Evolutionary conservation across 805 yeast species (phyloP).

Genomic region (Sugiyamaella qingdaonensis): DNA sequence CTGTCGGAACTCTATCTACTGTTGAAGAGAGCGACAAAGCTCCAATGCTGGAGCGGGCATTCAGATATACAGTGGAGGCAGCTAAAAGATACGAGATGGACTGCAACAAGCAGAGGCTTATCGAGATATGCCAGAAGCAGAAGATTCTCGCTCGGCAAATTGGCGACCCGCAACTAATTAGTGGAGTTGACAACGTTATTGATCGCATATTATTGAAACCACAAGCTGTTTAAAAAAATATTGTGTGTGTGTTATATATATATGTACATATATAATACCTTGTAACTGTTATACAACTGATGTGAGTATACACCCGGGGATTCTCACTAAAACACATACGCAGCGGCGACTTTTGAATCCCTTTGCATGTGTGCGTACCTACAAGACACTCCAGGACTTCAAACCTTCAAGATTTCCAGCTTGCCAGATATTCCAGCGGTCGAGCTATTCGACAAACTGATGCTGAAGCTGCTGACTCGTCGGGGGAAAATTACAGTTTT

Average conservation of each 20-base stretch:
- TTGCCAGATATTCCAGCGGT: too few species aligned
- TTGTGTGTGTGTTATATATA: neutral
- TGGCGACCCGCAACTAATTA: neutral
- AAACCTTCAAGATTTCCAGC: too few species aligned
- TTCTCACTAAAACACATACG: too few species aligned
- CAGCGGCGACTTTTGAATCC: too few species aligned
- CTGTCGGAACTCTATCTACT: slow-evolving; percentile 19
- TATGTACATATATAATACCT: neutral
- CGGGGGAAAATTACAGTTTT: too few species aligned
- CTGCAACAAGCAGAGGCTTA: slow-evolving; percentile 2
- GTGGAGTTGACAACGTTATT: neutral
- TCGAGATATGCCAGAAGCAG: slow-evolving; percentile 9
- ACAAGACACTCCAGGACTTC: too few species aligned
- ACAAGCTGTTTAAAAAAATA: too few species aligned
- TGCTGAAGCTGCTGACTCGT: too few species aligned
- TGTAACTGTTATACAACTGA: neutral
- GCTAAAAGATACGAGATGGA: slow-evolving; percentile 9
- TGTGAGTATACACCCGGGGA: too few species aligned
- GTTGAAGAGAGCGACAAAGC: neutral
- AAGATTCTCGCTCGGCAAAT: slow-evolving; percentile 5
- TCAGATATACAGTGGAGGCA: slow-evolving; percentile 6
- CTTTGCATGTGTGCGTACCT: too few species aligned
- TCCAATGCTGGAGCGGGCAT: slow-evolving; percentile 4
- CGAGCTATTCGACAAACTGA: too few species aligned
- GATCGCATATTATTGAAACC: too few species aligned